Evolutionary conservation across 495 filamentous ascomycete genomes (phyloP), one percentile per base, ranked within the genome.

Genomic region (Talaromyces wortmannii): DNA sequence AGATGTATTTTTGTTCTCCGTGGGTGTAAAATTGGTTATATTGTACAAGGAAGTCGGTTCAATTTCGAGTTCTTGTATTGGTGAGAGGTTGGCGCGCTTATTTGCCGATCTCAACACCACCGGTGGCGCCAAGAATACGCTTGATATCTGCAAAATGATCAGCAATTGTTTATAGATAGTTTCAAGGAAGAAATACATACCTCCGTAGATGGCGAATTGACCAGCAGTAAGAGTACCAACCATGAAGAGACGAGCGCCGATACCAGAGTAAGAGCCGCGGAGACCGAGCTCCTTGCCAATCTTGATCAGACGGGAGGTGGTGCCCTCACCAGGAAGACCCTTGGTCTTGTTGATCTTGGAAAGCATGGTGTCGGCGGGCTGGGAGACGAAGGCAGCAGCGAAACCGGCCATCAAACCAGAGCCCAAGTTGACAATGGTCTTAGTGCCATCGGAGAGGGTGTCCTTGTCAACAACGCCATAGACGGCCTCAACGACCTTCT

Each of bases 311-410:
- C 94, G 89, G 74, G 76, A 81, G 61, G 84, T 87, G 66, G 91
- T 98, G 69, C 92, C 85, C 83, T 98, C 92, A 76, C 94, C 94
- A 55, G 94, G 94, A 47, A 85, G 78, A 73, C 94, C 94, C 77
- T 89, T 90, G 75, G 91, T 95, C 90, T 98, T 98, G 89, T 98
- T 98, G 84, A 98, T 98, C 85, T 97, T 97, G 79, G 81, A 87
- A 64, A 98, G 85, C 94, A 97, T 97, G 67, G 94, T 98, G 74
- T 97, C 94, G 68, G 94, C 94, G 64, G 94, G 92, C 78, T 98
- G 94, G 46, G 94, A 97, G 65, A 98, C 86, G 70, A 96, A 63
- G 67, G 94, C 94, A 60, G 94, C 94, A 59, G 94, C 92, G 78
- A 98, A 92, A 89, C 94, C 92, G 67, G 94, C 94, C 63, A 96